These are phyloP conservation scores for Friedmanniomyces endolithicus DNA, from an alignment of 495 filamentous ascomycete genomes.

Conservation along the genomic window DNA sequence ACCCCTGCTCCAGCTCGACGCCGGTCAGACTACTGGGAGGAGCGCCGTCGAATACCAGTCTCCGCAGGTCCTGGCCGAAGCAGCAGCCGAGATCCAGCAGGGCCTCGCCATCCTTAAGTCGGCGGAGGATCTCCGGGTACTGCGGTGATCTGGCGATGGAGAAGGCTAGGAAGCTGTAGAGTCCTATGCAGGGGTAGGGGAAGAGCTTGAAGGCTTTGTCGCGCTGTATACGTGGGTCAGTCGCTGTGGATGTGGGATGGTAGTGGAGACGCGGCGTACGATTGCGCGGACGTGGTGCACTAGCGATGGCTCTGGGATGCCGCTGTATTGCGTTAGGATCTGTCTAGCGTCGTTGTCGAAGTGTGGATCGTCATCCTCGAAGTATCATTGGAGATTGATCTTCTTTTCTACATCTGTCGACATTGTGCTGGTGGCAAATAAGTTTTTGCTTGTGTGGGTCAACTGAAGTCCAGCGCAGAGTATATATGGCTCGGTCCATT, in stretches of 20 bases:
- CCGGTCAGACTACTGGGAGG: conserved; percentile 23
- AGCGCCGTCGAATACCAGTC: conserved; percentile 26
- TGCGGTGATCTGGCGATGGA: neutral
- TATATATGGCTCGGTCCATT: neutral
- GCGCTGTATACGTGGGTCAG: conserved; percentile 5
- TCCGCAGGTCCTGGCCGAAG: conserved; percentile 30
- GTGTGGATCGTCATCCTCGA: neutral
- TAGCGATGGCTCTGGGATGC: neutral
- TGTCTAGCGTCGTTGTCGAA: neutral
- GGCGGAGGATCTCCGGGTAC: conserved; percentile 8
- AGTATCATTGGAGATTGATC: neutral
- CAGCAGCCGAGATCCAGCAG: conserved; percentile 33
- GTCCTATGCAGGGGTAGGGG: conserved; percentile 16
- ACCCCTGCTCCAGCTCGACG: conserved; percentile 21
- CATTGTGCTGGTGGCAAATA: neutral
- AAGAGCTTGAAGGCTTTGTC: conserved; percentile 20
- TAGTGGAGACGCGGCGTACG: too few species aligned
- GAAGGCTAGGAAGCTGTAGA: conserved; percentile 6
- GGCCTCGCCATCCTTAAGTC: conserved; percentile 17
- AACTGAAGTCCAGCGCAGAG: neutral
- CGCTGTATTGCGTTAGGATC: neutral
- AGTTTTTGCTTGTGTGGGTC: neutral
- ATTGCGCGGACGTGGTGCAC: neutral
- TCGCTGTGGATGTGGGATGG: neutral
- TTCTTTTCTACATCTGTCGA: neutral